These are phyloP conservation scores for Chlorella ohadii DNA, from an alignment of 139 green algal genomes.

Conservation along the genomic window DNA sequence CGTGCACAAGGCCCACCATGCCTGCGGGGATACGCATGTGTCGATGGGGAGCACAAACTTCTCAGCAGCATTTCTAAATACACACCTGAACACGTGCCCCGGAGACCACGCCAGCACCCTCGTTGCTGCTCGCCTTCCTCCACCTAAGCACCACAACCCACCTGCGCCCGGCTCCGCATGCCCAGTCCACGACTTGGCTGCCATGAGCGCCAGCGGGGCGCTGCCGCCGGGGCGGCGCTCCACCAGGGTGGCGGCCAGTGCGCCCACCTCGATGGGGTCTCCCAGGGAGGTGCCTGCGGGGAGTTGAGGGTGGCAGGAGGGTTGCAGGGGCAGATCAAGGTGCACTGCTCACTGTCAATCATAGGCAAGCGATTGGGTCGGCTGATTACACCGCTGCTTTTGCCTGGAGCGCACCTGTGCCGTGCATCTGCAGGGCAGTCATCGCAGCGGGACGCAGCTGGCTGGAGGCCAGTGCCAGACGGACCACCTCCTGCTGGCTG, in stretches of 20 bases:
- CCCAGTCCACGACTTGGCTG: conserved; percentile 57
- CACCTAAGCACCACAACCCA: neutral
- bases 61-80: no score
- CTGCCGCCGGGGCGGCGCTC: conserved; percentile 8
- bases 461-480: conserved; percentile 36
- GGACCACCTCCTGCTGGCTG: conserved; percentile 59
- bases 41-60: no score
- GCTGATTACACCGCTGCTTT: no score
- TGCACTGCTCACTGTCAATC: no score
- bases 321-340: no score
- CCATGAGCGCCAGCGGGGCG: conserved; percentile 52
- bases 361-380: no score
- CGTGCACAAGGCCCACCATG: conserved; percentile 47
- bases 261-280: conserved; percentile 66
- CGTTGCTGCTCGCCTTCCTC: no score
- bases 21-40: conserved; percentile 44
- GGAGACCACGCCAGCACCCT: no score
- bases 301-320: neutral
- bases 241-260: conserved; percentile 36
- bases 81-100: no score
- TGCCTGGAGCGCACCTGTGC: conserved; percentile 51
- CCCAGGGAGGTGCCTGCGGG: conserved; percentile 64
- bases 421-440: conserved; percentile 53
- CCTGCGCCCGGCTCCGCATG: conserved; percentile 55
- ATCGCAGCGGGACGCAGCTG: neutral